Conservation (phyloP, 2,329 filamentous ascomycete genomes). For the Teratosphaeriaceae sp. region DNA sequence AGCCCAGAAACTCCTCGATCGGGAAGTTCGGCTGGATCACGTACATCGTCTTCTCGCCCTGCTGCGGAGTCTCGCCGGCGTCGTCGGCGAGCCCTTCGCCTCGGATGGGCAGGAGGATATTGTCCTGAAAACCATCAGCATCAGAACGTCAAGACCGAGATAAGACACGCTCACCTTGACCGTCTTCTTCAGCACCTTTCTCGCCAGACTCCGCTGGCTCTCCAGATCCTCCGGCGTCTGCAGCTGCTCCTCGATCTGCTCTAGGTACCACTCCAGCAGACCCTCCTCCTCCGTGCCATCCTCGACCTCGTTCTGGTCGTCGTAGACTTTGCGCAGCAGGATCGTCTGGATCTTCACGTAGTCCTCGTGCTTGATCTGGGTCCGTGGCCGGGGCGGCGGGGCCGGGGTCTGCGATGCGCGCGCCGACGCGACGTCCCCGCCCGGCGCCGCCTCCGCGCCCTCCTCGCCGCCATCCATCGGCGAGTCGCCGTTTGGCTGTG, state of each 20-base stretch:
- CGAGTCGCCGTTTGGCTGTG: constrained; percentile 41
- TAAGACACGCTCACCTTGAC: constrained; percentile 64
- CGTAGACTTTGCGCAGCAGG: constrained; percentile 73
- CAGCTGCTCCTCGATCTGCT: constrained; percentile 80
- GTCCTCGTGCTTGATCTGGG: constrained; percentile 91
- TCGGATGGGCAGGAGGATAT: constrained; percentile 55
- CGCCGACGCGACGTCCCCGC: constrained; percentile 32
- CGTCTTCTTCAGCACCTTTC: constrained; percentile 90
- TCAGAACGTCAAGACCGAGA: not conserved
- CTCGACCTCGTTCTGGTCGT: constrained; percentile 67
- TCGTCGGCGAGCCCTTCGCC: constrained; percentile 86
- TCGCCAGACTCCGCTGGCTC: constrained; percentile 63
- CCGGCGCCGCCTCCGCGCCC: no score
- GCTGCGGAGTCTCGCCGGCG: constrained; percentile 50
- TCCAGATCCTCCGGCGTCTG: constrained; percentile 75
- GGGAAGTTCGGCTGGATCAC: constrained; percentile 89
- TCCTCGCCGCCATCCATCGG: constrained; percentile 42
- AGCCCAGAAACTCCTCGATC: constrained; percentile 1
- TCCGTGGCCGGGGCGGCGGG: constrained; percentile 50
- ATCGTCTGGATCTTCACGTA: constrained; percentile 87
- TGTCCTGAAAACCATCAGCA: constrained; percentile 40
- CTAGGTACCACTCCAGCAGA: constrained; percentile 82
- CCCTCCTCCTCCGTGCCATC: constrained; percentile 82
- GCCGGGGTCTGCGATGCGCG: constrained; percentile 37
- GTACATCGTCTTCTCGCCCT: constrained; percentile 60